These are phyloP conservation scores for Grammothele lineata DNA, from an alignment of 768 basidiomycete species.

Conservation along the genomic window DNA sequence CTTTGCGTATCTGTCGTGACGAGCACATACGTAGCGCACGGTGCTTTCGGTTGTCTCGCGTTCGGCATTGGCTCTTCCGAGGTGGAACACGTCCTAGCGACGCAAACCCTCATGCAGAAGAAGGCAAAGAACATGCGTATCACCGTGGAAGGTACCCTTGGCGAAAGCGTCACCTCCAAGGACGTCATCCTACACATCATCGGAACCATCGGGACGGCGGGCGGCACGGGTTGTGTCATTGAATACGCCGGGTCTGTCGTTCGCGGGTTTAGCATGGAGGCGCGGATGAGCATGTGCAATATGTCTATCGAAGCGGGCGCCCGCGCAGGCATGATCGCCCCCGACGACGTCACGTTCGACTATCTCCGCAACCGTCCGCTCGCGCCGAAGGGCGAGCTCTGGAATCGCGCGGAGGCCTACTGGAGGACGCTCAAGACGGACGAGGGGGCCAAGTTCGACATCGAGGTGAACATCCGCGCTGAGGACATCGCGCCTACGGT, in stretches of 20 bases:
- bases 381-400: slow-evolving; percentile 52
- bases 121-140: slow-evolving; percentile 67
- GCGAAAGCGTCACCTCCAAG: slow-evolving; percentile 55
- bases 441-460: slow-evolving; percentile 55
- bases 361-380: slow-evolving; percentile 58
- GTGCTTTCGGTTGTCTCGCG: slow-evolving; percentile 63
- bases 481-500: slow-evolving; percentile 62
- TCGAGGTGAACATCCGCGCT: slow-evolving; percentile 51
- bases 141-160: slow-evolving; percentile 51
- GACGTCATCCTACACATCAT: slow-evolving; percentile 65
- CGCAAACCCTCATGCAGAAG: slow-evolving; percentile 57
- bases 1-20: background rate
- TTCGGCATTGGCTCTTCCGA: slow-evolving; percentile 69
- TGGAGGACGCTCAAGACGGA: slow-evolving; percentile 54
- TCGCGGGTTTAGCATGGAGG: slow-evolving; percentile 57
- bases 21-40: slow-evolving; percentile 39
- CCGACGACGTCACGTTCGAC: slow-evolving; percentile 57
- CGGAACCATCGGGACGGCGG: slow-evolving; percentile 60
- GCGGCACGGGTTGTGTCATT: slow-evolving; percentile 61
- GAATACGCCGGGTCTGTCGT: slow-evolving; percentile 58
- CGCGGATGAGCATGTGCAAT: slow-evolving; percentile 58
- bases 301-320: slow-evolving; percentile 69
- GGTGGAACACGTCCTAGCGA: slow-evolving; percentile 67
- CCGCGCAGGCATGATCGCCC: slow-evolving; percentile 62
- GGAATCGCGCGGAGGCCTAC: slow-evolving; percentile 57